Evolutionary conservation across 2,329 filamentous ascomycete genomes (phyloP).

Genomic region (Pseudopyrenochaeta lycopersici): DNA sequence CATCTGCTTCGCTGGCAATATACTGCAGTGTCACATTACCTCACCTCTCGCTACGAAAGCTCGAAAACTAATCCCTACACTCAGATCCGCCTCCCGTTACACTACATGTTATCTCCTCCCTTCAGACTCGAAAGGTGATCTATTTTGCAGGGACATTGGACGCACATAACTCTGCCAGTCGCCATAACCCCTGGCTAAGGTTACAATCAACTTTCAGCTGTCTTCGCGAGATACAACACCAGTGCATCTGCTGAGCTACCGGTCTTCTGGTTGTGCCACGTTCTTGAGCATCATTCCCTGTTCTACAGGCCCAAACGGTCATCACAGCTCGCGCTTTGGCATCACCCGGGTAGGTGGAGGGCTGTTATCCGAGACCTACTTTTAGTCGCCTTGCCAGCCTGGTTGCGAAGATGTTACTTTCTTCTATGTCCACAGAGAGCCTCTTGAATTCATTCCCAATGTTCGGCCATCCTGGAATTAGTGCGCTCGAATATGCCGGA

Average conservation of each 20-base stretch:
- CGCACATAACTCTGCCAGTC: slow-evolving; percentile 18
- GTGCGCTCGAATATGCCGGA: slow-evolving; percentile 44
- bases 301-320: neutral
- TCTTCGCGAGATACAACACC: slow-evolving; percentile 30
- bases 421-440: slow-evolving; percentile 27
- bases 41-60: slow-evolving; percentile 24
- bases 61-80: slow-evolving; percentile 25
- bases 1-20: slow-evolving; percentile 20
- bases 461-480: slow-evolving; percentile 46
- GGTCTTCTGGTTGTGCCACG: slow-evolving; percentile 31
- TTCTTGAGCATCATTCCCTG: slow-evolving; percentile 19
- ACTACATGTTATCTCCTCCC: slow-evolving; percentile 27
- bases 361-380: slow-evolving; percentile 14
- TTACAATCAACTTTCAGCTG: slow-evolving; percentile 28
- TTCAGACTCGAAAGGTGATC: slow-evolving; percentile 22
- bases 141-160: slow-evolving; percentile 21
- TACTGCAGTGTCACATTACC: slow-evolving; percentile 30
- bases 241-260: slow-evolving; percentile 31
- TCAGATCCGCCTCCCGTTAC: slow-evolving; percentile 28
- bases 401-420: slow-evolving; percentile 19
- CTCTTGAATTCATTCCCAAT: slow-evolving; percentile 38
- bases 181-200: slow-evolving; percentile 26
- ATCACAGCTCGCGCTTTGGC: slow-evolving; percentile 11
- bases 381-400: slow-evolving; percentile 21
- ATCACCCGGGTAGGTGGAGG: slow-evolving; percentile 1